Conservation (phyloP, 148 eudicot species). For the Rhododendron mucronatum region DNA sequence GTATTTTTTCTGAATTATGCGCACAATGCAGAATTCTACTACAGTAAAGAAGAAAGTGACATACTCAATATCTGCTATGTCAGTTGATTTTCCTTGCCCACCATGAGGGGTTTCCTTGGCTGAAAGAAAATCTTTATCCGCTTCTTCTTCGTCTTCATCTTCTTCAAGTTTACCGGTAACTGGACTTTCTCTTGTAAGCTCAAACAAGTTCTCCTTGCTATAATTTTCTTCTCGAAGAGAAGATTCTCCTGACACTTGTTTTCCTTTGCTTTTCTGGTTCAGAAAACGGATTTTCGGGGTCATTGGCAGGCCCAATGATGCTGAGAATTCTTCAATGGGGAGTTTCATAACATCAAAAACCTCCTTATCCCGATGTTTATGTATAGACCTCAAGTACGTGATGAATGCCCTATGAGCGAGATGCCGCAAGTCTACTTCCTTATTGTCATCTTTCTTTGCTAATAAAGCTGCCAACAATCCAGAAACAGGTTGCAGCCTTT, state of each 20-base stretch:
- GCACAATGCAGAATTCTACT: not conserved
- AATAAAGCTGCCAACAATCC: conserved; percentile 61
- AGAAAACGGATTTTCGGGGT: conserved; percentile 75
- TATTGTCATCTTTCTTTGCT: conserved; percentile 30
- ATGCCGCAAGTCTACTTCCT: conserved; percentile 43
- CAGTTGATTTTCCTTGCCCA: conserved; percentile 37
- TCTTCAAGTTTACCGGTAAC: conserved; percentile 23
- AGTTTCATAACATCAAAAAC: conserved; percentile 73
- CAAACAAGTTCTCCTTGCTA: conserved; percentile 29
- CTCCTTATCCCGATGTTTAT: conserved; percentile 70
- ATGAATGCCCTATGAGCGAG: conserved; percentile 80
- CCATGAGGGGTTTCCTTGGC: conserved; percentile 22
- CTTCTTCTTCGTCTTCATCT: conserved; percentile 13
- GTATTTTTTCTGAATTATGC: not conserved
- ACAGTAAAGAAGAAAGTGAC: conserved; percentile 16
- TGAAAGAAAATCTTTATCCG: conserved; percentile 34
- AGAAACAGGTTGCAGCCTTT: conserved; percentile 60
- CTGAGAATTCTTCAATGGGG: conserved; percentile 70
- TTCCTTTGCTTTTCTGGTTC: conserved; percentile 40
- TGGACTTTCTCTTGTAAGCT: conserved; percentile 15
- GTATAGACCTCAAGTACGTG: conserved; percentile 69
- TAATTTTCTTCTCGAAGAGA: conserved; percentile 29
- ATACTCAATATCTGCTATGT: conserved; percentile 42
- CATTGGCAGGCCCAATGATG: conserved; percentile 85
- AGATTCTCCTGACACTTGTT: conserved; percentile 27